Evolutionary conservation across 331 rosid species (phyloP).

Genomic region (Saraca asoca): DNA sequence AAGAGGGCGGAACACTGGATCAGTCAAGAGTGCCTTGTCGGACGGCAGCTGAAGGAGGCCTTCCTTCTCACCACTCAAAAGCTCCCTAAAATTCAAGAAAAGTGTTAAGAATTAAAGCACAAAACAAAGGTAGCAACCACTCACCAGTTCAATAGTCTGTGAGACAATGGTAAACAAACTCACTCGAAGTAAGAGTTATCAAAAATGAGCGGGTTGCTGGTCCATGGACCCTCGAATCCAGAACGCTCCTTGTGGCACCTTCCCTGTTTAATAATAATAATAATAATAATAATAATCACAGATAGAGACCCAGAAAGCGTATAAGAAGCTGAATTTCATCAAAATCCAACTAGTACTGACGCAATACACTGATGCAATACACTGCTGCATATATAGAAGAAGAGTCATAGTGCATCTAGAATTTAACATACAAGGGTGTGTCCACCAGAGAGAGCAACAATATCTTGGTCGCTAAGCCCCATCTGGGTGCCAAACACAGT

Average conservation of each 20-base stretch:
- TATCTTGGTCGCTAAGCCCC: slow-evolving; percentile 91
- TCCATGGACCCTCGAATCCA: slow-evolving; percentile 99
- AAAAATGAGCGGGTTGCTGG: slow-evolving; percentile 82
- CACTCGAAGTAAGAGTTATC: slow-evolving; percentile 86
- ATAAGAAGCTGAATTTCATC: not conserved
- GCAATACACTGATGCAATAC: no score
- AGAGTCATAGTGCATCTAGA: not conserved
- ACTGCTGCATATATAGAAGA: no score
- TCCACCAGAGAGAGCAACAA: slow-evolving; percentile 92
- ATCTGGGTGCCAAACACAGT: slow-evolving; percentile 70
- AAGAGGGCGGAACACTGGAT: slow-evolving; percentile 91
- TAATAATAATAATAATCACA: no score
- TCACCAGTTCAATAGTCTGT: not conserved
- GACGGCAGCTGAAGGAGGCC: slow-evolving; percentile 81
- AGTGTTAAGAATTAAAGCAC: no score
- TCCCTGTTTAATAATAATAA: slow-evolving; percentile 55
- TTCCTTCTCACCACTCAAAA: slow-evolving; percentile 79
- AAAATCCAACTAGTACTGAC: not conserved
- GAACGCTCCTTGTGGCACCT: slow-evolving; percentile 97
- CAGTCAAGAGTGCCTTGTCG: slow-evolving; percentile 80
- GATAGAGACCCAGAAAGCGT: not conserved
- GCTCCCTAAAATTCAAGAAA: slow-evolving; percentile 45
- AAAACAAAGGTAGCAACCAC: no score
- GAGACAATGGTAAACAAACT: slow-evolving; percentile 2
- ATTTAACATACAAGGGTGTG: slow-evolving; percentile 74